These are phyloP conservation scores for Sporothrix euskadiensis DNA, from an alignment of 2,329 filamentous ascomycete genomes.

Conservation along the genomic window DNA sequence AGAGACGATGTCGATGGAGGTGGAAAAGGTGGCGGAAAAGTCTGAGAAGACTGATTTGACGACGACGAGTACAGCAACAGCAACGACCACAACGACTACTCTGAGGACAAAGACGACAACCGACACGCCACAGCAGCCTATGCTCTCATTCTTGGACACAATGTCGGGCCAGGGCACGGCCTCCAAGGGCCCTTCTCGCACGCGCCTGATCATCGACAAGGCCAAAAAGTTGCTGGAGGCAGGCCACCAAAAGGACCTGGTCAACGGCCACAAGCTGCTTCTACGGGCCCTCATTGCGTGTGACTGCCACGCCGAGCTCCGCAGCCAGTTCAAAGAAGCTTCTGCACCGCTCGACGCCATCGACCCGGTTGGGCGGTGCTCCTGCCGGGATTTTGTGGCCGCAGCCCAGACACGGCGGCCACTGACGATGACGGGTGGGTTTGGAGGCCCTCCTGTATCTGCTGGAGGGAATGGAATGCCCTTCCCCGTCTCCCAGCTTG, in stretches of 20 bases:
- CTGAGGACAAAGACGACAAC: background rate
- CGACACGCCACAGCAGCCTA: background rate
- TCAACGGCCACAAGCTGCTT: background rate
- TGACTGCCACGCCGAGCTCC: constrained; percentile 17
- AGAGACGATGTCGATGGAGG: background rate
- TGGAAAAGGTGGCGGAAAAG: background rate
- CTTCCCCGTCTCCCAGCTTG: constrained; percentile 27
- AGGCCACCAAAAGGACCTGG: background rate
- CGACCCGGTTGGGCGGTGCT: constrained; percentile 29
- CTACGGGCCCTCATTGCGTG: constrained; percentile 27
- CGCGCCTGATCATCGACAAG: constrained; percentile 7
- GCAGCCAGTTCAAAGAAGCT: constrained; percentile 22
- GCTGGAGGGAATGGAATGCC: background rate
- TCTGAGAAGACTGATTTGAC: background rate
- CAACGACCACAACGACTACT: background rate
- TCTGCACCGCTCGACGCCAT: constrained; percentile 24
- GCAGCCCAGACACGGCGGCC: constrained; percentile 27
- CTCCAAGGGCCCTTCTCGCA: background rate
- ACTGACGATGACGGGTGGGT: background rate
- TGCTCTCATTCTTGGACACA: constrained; percentile 19
- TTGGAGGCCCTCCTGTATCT: background rate
- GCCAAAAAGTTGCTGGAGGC: background rate
- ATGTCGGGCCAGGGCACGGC: constrained; percentile 3
- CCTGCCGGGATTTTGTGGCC: constrained; percentile 32
- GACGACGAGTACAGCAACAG: background rate